Evolutionary conservation across 2,329 filamentous ascomycete genomes (phyloP), one percentile per base, ranked within the genome.

Genomic region (Monosporascus sp.): DNA sequence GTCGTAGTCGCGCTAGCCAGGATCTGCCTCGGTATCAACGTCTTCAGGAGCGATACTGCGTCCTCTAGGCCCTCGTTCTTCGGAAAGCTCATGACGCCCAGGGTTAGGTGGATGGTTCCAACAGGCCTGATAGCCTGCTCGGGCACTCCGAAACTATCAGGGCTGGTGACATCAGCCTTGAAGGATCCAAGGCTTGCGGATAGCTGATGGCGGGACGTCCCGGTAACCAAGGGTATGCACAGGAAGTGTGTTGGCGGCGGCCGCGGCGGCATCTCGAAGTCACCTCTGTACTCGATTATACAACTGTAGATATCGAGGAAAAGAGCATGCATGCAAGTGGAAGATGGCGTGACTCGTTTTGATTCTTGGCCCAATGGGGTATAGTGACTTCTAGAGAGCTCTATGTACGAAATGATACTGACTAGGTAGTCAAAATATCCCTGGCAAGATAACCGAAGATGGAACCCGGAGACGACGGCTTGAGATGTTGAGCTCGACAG

Each of bases 21-120:
- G 3, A 77, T 65, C 18, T 74, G 70, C n/a, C 62, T 70, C 53
- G 69, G 71, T 51, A 63, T 63, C 35, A 80, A 60, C 17, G 64
- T 60, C 50, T 58, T 62, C 22, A 80, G 65, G 41, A 78, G 56
- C 38, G 67, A 68, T 15, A 71, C 63, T 2, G 79, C 78, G 40
- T 62, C 68, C 3, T 71, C 71, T 7, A 81, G 58, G 5, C 68
- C 65, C 50, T 79, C 75, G 3, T 75, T 70, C 2, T 73, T 76
- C 3, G 76, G 70, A 9, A 96, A 78, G 58, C 81, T 87, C 88
- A 97, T 92, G 1, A 95, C 88, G 0, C 91, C 92, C 0, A 97
- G 77, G 0, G 92, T 97, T 3, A 96, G 74, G 70, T 97, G 93
- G 48, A 97, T 71, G 1, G 91, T 91, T 0, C 89, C 89, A 0